Base-by-base conservation (phyloP, 176 grass and related monocot species). In the Rhynchospora tenuis region DNA sequence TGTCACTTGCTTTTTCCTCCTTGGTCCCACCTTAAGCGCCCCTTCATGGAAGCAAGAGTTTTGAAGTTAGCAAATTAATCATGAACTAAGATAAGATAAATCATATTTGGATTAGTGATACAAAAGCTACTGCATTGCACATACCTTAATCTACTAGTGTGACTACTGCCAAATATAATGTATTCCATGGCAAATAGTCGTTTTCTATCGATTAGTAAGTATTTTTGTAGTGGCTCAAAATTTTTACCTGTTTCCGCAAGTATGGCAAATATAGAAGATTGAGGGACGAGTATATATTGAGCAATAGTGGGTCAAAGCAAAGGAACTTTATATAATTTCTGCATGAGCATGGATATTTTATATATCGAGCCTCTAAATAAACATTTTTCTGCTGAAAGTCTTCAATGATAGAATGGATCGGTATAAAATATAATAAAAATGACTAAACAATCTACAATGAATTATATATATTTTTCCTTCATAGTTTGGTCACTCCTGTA, bases 1-100 rank as follows among this genome's bases (percentile, higher is more conserved):
- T 42, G 51, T 79, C 24, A 59, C 28, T 54, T 59, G 55, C 50
- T 46, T 59, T 38, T 42, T 79, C 26, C 6, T 7, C 75, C 23
- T 80, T 42, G 27, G 77, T 58, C 77, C 76, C 56, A 80, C 28
- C 19, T 8, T n/a, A 80, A 80, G 20, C 17, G 52, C 61, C 56
- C 56, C 27, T 80, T 61, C 77, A 80, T 61, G 56, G 16, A 17
- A 61, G 28, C 56, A 58, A 60, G 26, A 12, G 77, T 12, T 44
- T 43, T 61, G 10, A 9, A 44, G 28, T 42, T 43, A 2, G 31
- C 60, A 65, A 64, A 27, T 75, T 28, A 75, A 28, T 26, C 14
- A 75, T 75, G 6, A 75, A 52, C 13, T 45, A 52, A 50, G 1
- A 75, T 52, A 16, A 16, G 28, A 75, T 75, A 22, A 52, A 33